These are phyloP conservation scores for Fusarium nurragi DNA, from an alignment of 2,329 filamentous ascomycete species.

Conservation along the genomic window DNA sequence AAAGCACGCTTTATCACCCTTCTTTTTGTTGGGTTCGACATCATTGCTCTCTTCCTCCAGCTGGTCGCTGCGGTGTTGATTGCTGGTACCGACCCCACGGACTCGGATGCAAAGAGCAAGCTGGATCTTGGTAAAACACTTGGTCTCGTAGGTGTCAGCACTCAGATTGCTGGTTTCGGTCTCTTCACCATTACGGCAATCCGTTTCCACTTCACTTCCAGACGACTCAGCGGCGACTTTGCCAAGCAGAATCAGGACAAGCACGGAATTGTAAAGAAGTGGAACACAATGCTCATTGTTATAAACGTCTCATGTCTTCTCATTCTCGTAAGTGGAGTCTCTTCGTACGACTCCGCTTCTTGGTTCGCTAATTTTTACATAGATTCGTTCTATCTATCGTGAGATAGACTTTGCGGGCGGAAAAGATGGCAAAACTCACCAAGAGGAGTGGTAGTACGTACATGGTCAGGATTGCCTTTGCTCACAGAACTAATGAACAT, in stretches of 20 bases:
- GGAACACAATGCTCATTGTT: slow-evolving; percentile 23
- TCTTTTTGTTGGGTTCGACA: slow-evolving; percentile 54
- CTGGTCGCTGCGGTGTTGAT: slow-evolving; percentile 53
- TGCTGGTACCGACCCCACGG: slow-evolving; percentile 48
- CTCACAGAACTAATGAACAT: background rate
- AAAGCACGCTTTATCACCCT: slow-evolving; percentile 46
- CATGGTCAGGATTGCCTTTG: rapidly evolving
- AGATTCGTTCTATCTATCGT: slow-evolving; percentile 38
- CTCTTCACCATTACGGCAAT: slow-evolving; percentile 57
- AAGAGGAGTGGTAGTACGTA: slow-evolving; percentile 39
- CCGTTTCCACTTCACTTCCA: slow-evolving; percentile 58
- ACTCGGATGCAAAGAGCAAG: slow-evolving; percentile 45
- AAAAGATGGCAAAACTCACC: slow-evolving; percentile 26
- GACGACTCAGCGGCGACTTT: slow-evolving; percentile 18
- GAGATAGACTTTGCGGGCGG: slow-evolving; percentile 35
- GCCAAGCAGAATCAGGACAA: slow-evolving; percentile 22
- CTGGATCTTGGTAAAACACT: slow-evolving; percentile 30
- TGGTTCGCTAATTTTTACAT: background rate
- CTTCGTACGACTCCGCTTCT: rapidly evolving
- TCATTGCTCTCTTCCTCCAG: slow-evolving; percentile 52
- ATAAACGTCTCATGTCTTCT: slow-evolving; percentile 33
- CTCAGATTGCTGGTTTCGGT: slow-evolving; percentile 58
- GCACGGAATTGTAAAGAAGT: slow-evolving; percentile 21
- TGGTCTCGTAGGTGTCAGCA: slow-evolving; percentile 39
- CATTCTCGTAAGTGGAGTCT: slow-evolving; percentile 16